Evolutionary conservation across 2,329 filamentous ascomycete genomes (phyloP), one percentile per base, ranked within the genome.

Genomic region (Laburnicola sp.): DNA sequence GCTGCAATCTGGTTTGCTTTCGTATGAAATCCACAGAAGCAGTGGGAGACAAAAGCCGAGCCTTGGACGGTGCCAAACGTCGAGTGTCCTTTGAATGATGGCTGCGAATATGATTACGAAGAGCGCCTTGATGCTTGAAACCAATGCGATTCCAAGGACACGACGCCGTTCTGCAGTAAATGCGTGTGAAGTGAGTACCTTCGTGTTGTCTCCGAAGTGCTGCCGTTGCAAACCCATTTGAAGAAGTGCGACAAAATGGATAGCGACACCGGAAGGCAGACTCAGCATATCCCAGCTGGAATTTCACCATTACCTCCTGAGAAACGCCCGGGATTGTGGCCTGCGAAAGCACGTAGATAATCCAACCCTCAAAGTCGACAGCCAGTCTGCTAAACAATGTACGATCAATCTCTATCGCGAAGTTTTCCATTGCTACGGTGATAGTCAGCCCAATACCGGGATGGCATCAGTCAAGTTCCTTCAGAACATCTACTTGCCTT

Each of bases 191-290:
- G 23, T 54, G 51, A 2, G 21, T n/a, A 6, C 27, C 31, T 37
- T 51, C 48, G 36, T 51, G 48, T 21, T 51, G 35, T 4, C 10
- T 11, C 22, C 50, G 23, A 16, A 56, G 50, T 32, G 49, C 10
- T 30, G 34, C 7, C 30, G 45, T 39, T 6, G 50, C 28, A 39
- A 56, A 56, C 8, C 53, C 49, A 3, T 36, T 8, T 11, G 45
- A 43, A 1, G 27, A 30, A n/a, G 23, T 48, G 11, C 25, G 4
- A n/a, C 53, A 56, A 37, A 40, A 25, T 36, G 50, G 53, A 36
- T 36, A 56, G n/a, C 53, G 53, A 30, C 53, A 56, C n/a, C 46
- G 45, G 25, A 56, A 56, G 23, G 49, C 53, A 2, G 50, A 44
- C 7, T 45, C 53, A 22, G 53, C 50, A 36, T 56, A 56, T 1